phyloP scores from a whole-genome alignment of 2,329 filamentous ascomycete genomes.

The Colletotrichum sp. region DNA sequence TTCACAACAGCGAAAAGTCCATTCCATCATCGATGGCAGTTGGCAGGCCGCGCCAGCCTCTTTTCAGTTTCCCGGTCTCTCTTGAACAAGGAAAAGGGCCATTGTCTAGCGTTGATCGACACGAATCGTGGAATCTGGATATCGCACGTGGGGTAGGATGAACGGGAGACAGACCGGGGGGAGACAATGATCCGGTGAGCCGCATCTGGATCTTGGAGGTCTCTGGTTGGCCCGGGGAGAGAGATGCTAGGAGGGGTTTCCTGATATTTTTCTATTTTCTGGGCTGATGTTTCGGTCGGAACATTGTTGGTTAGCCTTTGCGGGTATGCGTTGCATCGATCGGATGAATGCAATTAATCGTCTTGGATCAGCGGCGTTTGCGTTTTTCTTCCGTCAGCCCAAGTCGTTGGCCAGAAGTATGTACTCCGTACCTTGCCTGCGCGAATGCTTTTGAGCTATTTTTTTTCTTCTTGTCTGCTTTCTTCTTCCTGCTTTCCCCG shows the following conservation, averaged over 20 bases:
- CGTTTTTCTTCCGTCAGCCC: neutral
- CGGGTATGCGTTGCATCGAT: neutral
- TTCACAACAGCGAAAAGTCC: constrained; percentile 14
- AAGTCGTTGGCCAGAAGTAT: neutral
- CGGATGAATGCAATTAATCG: neutral
- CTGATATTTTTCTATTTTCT: neutral
- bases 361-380: neutral
- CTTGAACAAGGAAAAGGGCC: neutral
- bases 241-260: neutral
- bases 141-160: constrained; percentile 11
- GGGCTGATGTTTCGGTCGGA: neutral
- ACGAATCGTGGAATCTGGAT: constrained; percentile 10
- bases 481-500: neutral
- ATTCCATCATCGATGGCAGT: constrained; percentile 17
- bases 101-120: constrained; percentile 2
- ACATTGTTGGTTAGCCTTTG: neutral
- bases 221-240: neutral
- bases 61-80: neutral
- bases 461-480: neutral
- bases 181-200: constrained; percentile 2
- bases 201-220: neutral
- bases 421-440: neutral
- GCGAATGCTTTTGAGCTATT: neutral
- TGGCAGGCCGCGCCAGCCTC: neutral
- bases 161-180: neutral